These are phyloP conservation scores for Aspergillus carlsbadensis DNA, from an alignment of 495 filamentous ascomycete genomes.

Conservation along the genomic window DNA sequence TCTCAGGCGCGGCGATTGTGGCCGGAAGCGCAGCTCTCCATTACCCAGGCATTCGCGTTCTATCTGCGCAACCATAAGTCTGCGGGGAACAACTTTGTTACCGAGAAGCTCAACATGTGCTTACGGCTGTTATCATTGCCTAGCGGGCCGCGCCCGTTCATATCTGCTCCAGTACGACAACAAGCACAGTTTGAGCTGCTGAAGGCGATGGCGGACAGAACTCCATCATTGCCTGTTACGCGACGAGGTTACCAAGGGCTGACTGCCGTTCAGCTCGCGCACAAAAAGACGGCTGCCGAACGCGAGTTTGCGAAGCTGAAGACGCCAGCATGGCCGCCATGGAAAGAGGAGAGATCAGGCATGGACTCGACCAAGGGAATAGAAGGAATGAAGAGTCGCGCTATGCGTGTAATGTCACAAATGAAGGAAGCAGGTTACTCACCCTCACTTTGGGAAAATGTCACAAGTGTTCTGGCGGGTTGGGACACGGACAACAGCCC, in stretches of 20 bases:
- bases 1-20: slow-evolving; percentile 57
- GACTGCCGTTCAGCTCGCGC: slow-evolving; percentile 58
- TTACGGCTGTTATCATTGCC: slow-evolving; percentile 57
- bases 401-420: slow-evolving; percentile 53
- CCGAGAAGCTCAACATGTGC: slow-evolving; percentile 49
- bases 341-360: slow-evolving; percentile 61
- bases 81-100: slow-evolving; percentile 18
- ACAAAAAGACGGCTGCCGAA: slow-evolving; percentile 60
- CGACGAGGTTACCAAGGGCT: slow-evolving; percentile 64
- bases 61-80: slow-evolving; percentile 27
- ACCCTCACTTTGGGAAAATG: slow-evolving; percentile 53
- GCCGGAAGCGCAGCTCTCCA: slow-evolving; percentile 52
- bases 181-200: slow-evolving; percentile 64
- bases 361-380: slow-evolving; percentile 55
- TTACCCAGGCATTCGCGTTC: slow-evolving; percentile 39
- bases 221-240: slow-evolving; percentile 56
- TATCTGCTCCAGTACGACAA: slow-evolving; percentile 49
- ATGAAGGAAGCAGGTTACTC: slow-evolving; percentile 67
- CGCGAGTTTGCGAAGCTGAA: slow-evolving; percentile 59
- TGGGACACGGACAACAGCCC: slow-evolving; percentile 69
- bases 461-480: slow-evolving; percentile 57
- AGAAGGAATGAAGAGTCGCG: slow-evolving; percentile 58
- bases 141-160: slow-evolving; percentile 46
- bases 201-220: slow-evolving; percentile 56
- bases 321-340: slow-evolving; percentile 67